These are phyloP conservation scores for Xylaria sp. DNA, from an alignment of 495 filamentous ascomycete species.

Conservation along the genomic window DNA sequence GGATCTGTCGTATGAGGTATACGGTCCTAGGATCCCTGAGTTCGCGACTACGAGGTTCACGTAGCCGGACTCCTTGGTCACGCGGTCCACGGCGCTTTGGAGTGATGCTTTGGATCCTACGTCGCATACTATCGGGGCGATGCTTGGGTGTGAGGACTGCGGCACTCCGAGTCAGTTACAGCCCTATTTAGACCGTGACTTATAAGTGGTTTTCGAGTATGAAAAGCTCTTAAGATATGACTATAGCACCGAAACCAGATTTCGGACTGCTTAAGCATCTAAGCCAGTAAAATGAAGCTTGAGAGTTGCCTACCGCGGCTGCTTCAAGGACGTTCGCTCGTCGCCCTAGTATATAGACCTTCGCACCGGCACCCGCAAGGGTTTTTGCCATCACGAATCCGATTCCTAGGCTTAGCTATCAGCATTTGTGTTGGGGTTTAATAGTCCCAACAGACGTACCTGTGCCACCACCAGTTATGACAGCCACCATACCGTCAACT, in stretches of 20 bases:
- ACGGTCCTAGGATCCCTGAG: slow-evolving; percentile 59
- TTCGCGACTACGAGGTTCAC: slow-evolving; percentile 67
- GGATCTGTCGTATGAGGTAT: slow-evolving; percentile 45
- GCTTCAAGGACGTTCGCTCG: slow-evolving; percentile 58
- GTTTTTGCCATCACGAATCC: slow-evolving; percentile 70
- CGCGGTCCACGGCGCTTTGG: slow-evolving; percentile 51
- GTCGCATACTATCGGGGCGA: slow-evolving; percentile 65
- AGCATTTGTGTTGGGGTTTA: not conserved
- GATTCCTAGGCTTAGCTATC: slow-evolving; percentile 57
- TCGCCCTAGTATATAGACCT: slow-evolving; percentile 74
- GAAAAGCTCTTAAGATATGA: not conserved
- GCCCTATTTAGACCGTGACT: not conserved
- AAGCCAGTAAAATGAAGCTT: not conserved
- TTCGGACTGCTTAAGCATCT: not conserved
- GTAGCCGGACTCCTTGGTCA: slow-evolving; percentile 56
- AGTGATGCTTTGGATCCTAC: slow-evolving; percentile 64
- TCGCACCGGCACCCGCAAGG: slow-evolving; percentile 69
- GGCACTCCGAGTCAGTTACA: not conserved
- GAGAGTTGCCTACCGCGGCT: slow-evolving; percentile 38
- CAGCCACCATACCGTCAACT: slow-evolving; percentile 61
- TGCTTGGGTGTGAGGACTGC: slow-evolving; percentile 31
- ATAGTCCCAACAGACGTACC: slow-evolving; percentile 41
- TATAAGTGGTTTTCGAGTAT: not conserved
- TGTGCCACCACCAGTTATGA: slow-evolving; percentile 64
- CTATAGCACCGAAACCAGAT: not conserved